Conservation (phyloP, 192 early-diverging fungal species). For the Radiomyces spectabilis region DNA sequence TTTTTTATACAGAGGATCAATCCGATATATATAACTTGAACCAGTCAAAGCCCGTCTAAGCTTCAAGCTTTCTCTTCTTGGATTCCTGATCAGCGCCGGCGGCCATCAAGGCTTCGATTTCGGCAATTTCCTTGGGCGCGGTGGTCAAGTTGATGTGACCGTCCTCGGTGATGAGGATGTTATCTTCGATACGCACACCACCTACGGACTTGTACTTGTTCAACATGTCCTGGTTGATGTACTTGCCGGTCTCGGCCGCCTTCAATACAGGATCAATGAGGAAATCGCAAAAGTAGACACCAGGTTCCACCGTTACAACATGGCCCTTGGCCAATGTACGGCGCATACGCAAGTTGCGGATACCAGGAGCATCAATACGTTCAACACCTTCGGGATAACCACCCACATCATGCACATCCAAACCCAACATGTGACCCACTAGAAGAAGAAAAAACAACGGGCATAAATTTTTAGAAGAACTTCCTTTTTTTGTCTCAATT, state of each 20-base stretch:
- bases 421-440: constrained; percentile 74
- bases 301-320: constrained; percentile 92
- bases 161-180: constrained; percentile 70
- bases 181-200: constrained; percentile 91
- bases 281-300: constrained; percentile 85
- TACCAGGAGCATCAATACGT: constrained; percentile 67
- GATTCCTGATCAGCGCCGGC: too few relatives aligned
- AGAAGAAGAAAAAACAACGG: neutral
- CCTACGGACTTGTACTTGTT: constrained; percentile 71
- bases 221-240: constrained; percentile 60
- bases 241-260: constrained; percentile 45
- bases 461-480: too few relatives aligned
- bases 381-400: constrained; percentile 74
- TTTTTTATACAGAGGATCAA: too few relatives aligned
- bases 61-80: too few relatives aligned
- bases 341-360: constrained; percentile 68
- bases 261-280: constrained; percentile 60
- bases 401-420: constrained; percentile 89
- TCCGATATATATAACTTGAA: too few relatives aligned
- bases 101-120: constrained; percentile 54
- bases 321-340: constrained; percentile 68
- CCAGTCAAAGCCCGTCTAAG: too few relatives aligned
- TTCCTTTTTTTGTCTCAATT: neutral
- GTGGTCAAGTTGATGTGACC: constrained; percentile 82
- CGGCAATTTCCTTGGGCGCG: constrained; percentile 65